These are phyloP conservation scores for Nannizziopsis barbatae DNA, from an alignment of 2,329 filamentous ascomycete species.

Conservation along the genomic window DNA sequence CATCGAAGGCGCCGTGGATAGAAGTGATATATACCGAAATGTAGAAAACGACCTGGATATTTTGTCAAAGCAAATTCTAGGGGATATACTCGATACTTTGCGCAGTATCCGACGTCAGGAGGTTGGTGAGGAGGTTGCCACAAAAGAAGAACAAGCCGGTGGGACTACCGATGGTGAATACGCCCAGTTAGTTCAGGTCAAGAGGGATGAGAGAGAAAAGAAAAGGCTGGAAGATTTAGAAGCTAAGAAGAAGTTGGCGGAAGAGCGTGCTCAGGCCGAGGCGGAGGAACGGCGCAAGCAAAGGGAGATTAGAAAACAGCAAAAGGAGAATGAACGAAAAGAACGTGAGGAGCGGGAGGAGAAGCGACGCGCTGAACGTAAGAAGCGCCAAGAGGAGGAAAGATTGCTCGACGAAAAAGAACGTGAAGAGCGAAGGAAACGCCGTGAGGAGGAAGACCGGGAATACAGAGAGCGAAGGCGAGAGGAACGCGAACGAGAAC, in stretches of 20 bases:
- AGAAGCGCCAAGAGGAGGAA: conserved; percentile 43
- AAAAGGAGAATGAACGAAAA: conserved; percentile 37
- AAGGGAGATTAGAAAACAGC: conserved; percentile 35
- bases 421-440: conserved; percentile 38
- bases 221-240: conserved; percentile 40
- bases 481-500: conserved; percentile 20
- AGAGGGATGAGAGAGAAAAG: conserved; percentile 42
- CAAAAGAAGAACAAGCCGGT: conserved; percentile 44
- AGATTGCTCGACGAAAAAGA: conserved; percentile 42
- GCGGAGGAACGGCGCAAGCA: conserved; percentile 35
- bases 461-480: conserved; percentile 30
- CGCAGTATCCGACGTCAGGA: conserved; percentile 48
- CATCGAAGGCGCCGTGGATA: conserved; percentile 53
- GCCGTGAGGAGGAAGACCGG: conserved; percentile 38
- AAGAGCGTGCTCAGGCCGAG: conserved; percentile 36
- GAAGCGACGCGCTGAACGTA: conserved; percentile 39
- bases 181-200: conserved; percentile 42
- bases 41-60: conserved; percentile 45
- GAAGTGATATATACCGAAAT: conserved; percentile 50
- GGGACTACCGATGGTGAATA: conserved; percentile 52
- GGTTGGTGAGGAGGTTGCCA: conserved; percentile 46
- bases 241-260: conserved; percentile 41
- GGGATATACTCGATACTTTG: conserved; percentile 43
- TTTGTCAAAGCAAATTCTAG: conserved; percentile 45
- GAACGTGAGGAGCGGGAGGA: conserved; percentile 42